Percentiles rank a stretch among this genome's conserved stretches.
Evolutionary conservation across 116 monocot species (phyloP).

Genomic region (Cymodocea nodosa): DNA sequence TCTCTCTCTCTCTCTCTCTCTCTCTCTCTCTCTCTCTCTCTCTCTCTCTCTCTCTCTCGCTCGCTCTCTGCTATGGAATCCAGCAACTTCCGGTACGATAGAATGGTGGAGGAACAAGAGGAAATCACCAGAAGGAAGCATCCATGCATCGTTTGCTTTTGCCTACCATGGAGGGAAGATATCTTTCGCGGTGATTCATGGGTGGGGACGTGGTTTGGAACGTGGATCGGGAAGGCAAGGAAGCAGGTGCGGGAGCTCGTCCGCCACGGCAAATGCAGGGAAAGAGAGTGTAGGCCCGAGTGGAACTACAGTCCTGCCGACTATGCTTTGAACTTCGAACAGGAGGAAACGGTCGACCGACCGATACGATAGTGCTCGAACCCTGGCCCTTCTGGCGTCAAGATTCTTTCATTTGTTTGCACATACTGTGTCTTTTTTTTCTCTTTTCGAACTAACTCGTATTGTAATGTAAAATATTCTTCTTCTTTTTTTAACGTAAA

Average conservation of each 20-base stretch:
- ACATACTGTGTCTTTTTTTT: too few species aligned
- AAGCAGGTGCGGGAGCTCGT: not conserved
- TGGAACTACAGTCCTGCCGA: not conserved
- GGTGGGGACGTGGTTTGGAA: not conserved
- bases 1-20: not conserved
- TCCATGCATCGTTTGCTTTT: not conserved
- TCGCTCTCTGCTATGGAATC: not conserved
- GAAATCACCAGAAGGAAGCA: not conserved
- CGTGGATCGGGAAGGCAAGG: not conserved
- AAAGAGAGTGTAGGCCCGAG: not conserved
- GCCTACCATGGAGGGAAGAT: not conserved
- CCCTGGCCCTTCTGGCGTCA: too few species aligned
- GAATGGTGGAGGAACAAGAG: not conserved
- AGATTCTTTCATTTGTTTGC: too few species aligned
- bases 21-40: not conserved
- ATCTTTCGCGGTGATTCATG: not conserved
- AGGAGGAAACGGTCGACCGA: too few species aligned
- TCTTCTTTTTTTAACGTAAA: too few species aligned
- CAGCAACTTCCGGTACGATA: not conserved
- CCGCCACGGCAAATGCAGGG: not conserved
- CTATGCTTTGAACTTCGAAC: slow-evolving; percentile 1
- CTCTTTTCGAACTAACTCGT: too few species aligned
- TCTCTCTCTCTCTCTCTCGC: not conserved
- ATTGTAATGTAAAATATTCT: too few species aligned
- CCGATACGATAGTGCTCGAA: not conserved